Percentiles rank a stretch among this genome's conserved stretches.
phyloP scores from a whole-genome alignment of 495 filamentous ascomycete genomes.

The Neurospora tetrasperma region DNA sequence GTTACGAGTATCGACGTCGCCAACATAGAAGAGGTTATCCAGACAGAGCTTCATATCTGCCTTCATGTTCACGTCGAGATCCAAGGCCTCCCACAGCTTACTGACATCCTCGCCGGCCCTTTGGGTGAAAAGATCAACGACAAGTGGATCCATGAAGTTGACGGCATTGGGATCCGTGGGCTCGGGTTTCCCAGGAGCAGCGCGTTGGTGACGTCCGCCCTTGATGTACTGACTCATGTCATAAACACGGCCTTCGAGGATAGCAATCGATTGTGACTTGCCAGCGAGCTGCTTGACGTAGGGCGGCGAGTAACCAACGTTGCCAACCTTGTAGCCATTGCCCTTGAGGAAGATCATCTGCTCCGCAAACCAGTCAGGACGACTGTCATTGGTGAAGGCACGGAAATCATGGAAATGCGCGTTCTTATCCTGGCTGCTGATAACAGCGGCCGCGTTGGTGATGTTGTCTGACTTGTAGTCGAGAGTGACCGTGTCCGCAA shows the following conservation, averaged over 20 bases:
- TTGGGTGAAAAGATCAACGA: constrained; percentile 68
- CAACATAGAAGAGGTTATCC: constrained; percentile 92
- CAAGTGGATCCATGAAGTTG: constrained; percentile 72
- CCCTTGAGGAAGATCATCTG: constrained; percentile 65
- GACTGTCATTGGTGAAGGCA: constrained; percentile 65
- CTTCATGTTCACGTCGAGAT: constrained; percentile 43
- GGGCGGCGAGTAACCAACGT: constrained; percentile 70
- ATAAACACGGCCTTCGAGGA: constrained; percentile 74
- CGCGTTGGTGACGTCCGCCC: constrained; percentile 59
- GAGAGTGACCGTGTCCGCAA: constrained; percentile 62
- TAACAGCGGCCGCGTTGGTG: constrained; percentile 49
- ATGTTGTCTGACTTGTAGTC: constrained; percentile 74
- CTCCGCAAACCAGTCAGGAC: constrained; percentile 85
- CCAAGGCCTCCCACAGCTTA: constrained; percentile 66
- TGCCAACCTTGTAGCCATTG: constrained; percentile 71
- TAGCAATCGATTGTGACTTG: constrained; percentile 59
- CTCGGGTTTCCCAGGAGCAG: constrained; percentile 33
- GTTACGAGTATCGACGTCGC: constrained; percentile 84
- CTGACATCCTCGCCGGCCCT: constrained; percentile 71
- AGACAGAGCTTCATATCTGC: constrained; percentile 72
- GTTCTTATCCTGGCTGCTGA: constrained; percentile 61
- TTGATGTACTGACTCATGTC: constrained; percentile 79
- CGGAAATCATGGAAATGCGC: constrained; percentile 89
- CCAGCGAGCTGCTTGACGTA: constrained; percentile 62
- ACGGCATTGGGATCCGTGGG: constrained; percentile 43